A percentile compares a stretch with the other conserved stretches of the same genome.
These are phyloP conservation scores for Knoxdaviesia capensis DNA, from an alignment of 2,329 filamentous ascomycete species.

Conservation along the genomic window DNA sequence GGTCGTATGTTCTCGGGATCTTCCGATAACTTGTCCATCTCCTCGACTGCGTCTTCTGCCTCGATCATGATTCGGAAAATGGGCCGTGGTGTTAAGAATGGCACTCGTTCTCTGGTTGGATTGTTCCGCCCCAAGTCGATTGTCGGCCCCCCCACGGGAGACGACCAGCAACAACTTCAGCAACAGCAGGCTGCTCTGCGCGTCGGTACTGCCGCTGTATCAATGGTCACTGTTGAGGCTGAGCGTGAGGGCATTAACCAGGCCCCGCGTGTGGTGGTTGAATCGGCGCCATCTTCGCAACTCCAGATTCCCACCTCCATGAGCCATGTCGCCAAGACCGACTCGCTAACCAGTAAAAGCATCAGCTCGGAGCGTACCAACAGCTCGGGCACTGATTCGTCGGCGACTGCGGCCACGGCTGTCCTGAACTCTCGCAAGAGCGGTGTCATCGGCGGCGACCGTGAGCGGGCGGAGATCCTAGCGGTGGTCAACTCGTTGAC, in stretches of 20 bases:
- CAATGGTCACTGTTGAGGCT: constrained; percentile 89
- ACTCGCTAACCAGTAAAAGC: constrained; percentile 6
- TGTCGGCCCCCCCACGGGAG: constrained; percentile 54
- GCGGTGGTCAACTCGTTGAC: constrained; percentile 40
- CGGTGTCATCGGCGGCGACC: constrained; percentile 58
- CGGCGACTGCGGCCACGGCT: constrained; percentile 13
- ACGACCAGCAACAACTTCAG: constrained; percentile 26
- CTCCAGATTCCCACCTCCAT: too few species aligned
- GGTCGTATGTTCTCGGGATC: constrained; percentile 75
- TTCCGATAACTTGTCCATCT: constrained; percentile 85
- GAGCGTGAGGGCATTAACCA: constrained; percentile 73
- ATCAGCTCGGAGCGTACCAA: constrained; percentile 27
- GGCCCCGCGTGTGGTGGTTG: constrained; percentile 23
- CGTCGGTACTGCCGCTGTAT: constrained; percentile 46
- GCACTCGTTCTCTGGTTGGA: constrained; percentile 74
- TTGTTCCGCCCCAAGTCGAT: constrained; percentile 90
- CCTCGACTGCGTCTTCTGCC: constrained; percentile 73
- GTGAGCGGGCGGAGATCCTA: constrained; percentile 75
- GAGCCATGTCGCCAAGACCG: too few species aligned
- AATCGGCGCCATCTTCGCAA: too few species aligned
- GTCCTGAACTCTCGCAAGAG: constrained; percentile 31
- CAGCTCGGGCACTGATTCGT: constrained; percentile 38
- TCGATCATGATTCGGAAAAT: constrained; percentile 96
- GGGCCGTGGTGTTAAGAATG: constrained; percentile 96
- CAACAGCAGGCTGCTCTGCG: constrained; percentile 41